A percentile compares a stretch with the other conserved stretches of the same genome.
Conservation (phyloP, 371 early-diverging fungal genomes). For the Ordospora colligata region DNA sequence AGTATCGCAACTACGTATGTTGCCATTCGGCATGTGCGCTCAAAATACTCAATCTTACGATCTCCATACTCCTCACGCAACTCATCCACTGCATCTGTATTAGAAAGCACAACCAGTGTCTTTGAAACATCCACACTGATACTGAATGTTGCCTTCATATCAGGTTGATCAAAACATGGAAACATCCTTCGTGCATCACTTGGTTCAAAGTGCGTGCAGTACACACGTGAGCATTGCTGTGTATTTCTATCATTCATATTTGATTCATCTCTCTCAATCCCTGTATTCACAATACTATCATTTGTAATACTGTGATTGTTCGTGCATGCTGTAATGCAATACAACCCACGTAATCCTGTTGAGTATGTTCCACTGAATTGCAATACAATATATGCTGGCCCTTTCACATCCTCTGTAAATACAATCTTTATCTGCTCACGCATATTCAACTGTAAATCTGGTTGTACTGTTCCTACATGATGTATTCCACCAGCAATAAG, state of each 20-base stretch:
- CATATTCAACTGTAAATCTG: background rate
- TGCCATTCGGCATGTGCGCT: conserved; percentile 74
- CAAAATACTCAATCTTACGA: conserved; percentile 61
- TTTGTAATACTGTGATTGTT: no score
- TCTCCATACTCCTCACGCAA: conserved; percentile 64
- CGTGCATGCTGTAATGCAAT: no score
- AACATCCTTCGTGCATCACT: conserved; percentile 74
- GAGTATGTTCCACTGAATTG: conserved; percentile 34
- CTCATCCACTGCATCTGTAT: conserved; percentile 65
- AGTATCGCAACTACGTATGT: conserved; percentile 79
- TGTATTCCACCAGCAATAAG: background rate
- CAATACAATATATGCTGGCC: conserved; percentile 3
- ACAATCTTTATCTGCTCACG: background rate
- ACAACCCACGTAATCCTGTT: conserved; percentile 51
- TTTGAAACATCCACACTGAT: conserved; percentile 67
- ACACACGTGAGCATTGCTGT: no score
- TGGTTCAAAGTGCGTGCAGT: conserved; percentile 76
- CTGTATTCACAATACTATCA: no score
- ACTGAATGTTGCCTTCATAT: conserved; percentile 76
- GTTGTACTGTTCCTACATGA: background rate
- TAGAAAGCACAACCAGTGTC: conserved; percentile 68
- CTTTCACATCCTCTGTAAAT: background rate
- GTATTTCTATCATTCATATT: no score
- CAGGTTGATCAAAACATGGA: conserved; percentile 82
- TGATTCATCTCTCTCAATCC: conserved; percentile 1